A percentile compares a stretch with the other conserved stretches of the same genome.
Evolutionary conservation across 306 rosid genomes (phyloP).

Genomic region (Phaseolus lunatus): DNA sequence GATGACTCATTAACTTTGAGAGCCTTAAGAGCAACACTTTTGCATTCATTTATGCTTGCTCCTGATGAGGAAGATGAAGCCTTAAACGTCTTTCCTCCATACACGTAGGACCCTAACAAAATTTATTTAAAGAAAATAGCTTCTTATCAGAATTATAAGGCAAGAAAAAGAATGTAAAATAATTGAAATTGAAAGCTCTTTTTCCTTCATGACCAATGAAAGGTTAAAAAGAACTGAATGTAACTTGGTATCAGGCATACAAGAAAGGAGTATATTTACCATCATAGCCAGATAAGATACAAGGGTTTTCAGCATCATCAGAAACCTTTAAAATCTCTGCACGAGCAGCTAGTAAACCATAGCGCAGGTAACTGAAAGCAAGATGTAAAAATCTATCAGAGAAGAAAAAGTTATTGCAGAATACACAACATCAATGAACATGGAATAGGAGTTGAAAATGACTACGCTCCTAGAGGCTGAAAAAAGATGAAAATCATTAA

Average conservation of each 20-base stretch:
- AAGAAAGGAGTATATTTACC: slow-evolving; percentile 62
- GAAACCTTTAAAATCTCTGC: slow-evolving; percentile 89
- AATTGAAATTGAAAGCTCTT: not conserved
- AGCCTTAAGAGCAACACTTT: slow-evolving; percentile 66
- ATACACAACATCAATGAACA: slow-evolving; percentile 34
- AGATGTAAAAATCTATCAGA: slow-evolving; percentile 44
- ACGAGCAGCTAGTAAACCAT: slow-evolving; percentile 95
- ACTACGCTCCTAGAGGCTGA: slow-evolving; percentile 28
- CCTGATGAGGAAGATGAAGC: slow-evolving; percentile 75
- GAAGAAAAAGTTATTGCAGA: slow-evolving; percentile 10
- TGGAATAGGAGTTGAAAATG: slow-evolving; percentile 12
- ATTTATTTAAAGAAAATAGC: not conserved
- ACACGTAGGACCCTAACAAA: slow-evolving; percentile 66
- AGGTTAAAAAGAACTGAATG: slow-evolving; percentile 32
- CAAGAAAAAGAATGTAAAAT: not conserved
- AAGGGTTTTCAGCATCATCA: slow-evolving; percentile 75
- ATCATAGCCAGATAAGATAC: slow-evolving; percentile 77
- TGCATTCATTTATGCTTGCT: slow-evolving; percentile 79
- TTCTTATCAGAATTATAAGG: slow-evolving; percentile 23
- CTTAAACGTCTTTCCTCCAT: slow-evolving; percentile 75
- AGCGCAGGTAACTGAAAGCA: slow-evolving; percentile 82
- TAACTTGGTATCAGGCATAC: not conserved
- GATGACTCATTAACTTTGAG: slow-evolving; percentile 77
- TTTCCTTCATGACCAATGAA: slow-evolving; percentile 11
- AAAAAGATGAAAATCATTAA: slow-evolving; percentile 41